Base-by-base conservation (phyloP, 495 filamentous ascomycete species). In the Lophiostoma macrostomum region DNA sequence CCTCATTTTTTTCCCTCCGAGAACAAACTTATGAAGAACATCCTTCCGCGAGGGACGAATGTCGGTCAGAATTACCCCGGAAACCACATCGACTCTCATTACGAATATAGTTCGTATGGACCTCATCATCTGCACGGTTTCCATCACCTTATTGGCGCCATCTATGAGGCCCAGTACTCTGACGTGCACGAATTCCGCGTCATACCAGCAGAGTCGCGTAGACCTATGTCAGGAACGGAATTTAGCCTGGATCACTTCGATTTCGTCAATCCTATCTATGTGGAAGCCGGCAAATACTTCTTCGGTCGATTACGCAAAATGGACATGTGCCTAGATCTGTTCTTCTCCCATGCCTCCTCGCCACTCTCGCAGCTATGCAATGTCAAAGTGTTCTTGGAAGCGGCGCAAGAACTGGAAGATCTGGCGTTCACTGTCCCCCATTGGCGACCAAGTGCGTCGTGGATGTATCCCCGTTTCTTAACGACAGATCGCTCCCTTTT, bases 131-230 rank as follows among this genome's bases (percentile, higher is more conserved):
- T 45, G 19, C 41, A 38, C 19, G 58, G 58, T 13, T 42, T 61
- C 46, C 52, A 61, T 32, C 31, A 46, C 25, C 39, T 61, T 16
- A 56, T 61, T 35, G 51, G 49, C 11, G 58, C 58, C 19, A 31
- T 56, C 1, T 34, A 39, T 45, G 14, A 30, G 11, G 8, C 38
- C 3, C 36, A 61, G 10, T 61, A 61, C 22, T 10, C 37, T n/a
- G 47, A 47, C 23, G 48, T 61, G 35, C 37, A 28, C 20, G 39
- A 38, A 19, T 56, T 61, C 18, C 36, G 22, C 18, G 38, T 52
- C 1, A 46, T 38, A 38, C 23, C 31, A 10, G 6, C 42, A 28
- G 32, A 20, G 2, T 35, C 16, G 3, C 16, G 18, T 32, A 3
- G 16, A 12, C 11, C 7, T 5, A 32, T 32, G 8, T 32, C n/a